Evolutionary conservation across 352 stramenopile genomes (phyloP).

Genomic region (Phytophthora megakarya): DNA sequence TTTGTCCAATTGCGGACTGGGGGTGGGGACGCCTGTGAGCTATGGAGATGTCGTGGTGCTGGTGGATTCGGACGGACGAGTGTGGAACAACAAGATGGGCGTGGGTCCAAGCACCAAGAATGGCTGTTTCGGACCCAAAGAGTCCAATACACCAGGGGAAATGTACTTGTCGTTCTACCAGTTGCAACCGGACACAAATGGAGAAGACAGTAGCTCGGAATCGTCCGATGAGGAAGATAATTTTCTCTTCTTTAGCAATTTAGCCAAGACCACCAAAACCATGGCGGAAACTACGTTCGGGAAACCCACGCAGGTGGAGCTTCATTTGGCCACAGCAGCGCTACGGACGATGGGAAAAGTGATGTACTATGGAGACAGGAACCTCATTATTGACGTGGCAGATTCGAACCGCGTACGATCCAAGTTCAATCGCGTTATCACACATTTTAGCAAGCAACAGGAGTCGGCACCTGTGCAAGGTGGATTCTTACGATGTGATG

Average conservation of each 20-base stretch:
- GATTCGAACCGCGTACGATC: slow-evolving; percentile 82
- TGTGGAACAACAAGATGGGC: slow-evolving; percentile 91
- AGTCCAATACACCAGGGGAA: slow-evolving; percentile 68
- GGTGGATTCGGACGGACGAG: slow-evolving; percentile 59
- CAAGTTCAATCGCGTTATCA: slow-evolving; percentile 87
- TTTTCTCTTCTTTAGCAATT: slow-evolving; percentile 68
- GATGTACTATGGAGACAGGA: slow-evolving; percentile 79
- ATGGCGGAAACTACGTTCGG: slow-evolving; percentile 77
- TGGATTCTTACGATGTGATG: slow-evolving; percentile 76
- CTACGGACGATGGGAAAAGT: slow-evolving; percentile 67
- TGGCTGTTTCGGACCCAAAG: slow-evolving; percentile 77
- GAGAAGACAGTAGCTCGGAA: slow-evolving; percentile 50
- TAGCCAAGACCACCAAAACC: slow-evolving; percentile 63
- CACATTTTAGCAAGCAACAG: slow-evolving; percentile 73
- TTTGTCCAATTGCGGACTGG: slow-evolving; percentile 63
- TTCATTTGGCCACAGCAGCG: slow-evolving; percentile 53
- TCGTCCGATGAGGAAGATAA: slow-evolving; percentile 65
- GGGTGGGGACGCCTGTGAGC: slow-evolving; percentile 64
- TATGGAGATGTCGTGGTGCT: slow-evolving; percentile 86
- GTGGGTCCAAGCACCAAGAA: slow-evolving; percentile 76
- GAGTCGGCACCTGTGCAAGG: slow-evolving; percentile 61
- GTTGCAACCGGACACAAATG: slow-evolving; percentile 43
- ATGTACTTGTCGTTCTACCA: slow-evolving; percentile 87
- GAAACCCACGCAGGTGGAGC: slow-evolving; percentile 57
- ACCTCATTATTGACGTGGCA: slow-evolving; percentile 80